Base-by-base conservation (phyloP, 2,329 filamentous ascomycete species). In the Dothistroma pini region DNA sequence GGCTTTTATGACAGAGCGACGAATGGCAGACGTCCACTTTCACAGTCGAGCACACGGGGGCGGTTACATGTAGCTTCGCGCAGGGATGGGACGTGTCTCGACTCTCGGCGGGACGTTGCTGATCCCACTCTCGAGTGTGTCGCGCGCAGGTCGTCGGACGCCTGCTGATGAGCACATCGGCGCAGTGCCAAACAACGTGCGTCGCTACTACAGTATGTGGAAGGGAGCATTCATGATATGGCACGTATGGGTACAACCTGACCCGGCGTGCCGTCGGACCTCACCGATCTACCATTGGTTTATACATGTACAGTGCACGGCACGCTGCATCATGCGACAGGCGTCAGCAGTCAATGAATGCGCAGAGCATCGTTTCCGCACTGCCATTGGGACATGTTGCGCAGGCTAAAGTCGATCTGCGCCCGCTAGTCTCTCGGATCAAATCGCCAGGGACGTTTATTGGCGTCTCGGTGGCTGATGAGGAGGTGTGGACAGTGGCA, bases 331-430 rank as follows among this genome's bases (percentile, higher is more conserved):
- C 32, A 21, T 29, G 34, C 44, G 55, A 44, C 35, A 31, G 52
- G 34, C 21, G 56, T n/a, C 52, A 52, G 48, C 22, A 61, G 58
- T 56, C 63, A 66, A 65, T 65, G 56, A 59, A 56, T 59, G 61
- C 49, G 55, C 60, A 59, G 59, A 65, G 53, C 21, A n/a, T 54
- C 25, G 34, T 52, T 48, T 58, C 50, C 41, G 41, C 57, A 32
- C 56, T 61, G 63, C 63, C 60, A 66, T 65, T 66, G 63, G 63
- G 61, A 57, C 25, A 56, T 61, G 56, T 59, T n/a, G 63, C 56
- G 54, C 58, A 60, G 58, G 53, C 56, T 34, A 56, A 44, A 29
- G 57, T 35, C 38, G 58, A 55, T 58, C 49, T 60, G 64, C 56
- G 57, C 57, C 60, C 57, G 59, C 60, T 59, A 56, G 63, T 41